These are phyloP conservation scores for Phoma sp. DNA, from an alignment of 2,329 filamentous ascomycete species.

Conservation along the genomic window DNA sequence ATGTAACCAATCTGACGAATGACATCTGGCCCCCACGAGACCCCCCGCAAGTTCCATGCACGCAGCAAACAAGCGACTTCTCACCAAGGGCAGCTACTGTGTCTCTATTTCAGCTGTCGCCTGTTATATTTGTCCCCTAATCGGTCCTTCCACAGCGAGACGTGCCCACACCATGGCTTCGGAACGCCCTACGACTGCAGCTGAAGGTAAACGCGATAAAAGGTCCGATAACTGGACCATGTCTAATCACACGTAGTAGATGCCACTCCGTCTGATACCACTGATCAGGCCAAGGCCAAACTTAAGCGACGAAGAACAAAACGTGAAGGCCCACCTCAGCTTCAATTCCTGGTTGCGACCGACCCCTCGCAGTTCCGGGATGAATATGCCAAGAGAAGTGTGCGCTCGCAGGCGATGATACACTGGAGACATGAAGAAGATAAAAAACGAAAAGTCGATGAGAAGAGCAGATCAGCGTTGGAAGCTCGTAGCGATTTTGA, in stretches of 20 bases:
- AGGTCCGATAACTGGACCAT: not conserved
- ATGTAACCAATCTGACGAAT: slow-evolving; percentile 5
- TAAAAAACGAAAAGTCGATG: slow-evolving; percentile 14
- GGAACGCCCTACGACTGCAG: not conserved
- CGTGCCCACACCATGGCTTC: slow-evolving; percentile 12
- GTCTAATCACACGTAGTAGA: slow-evolving; percentile 6
- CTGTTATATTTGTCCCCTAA: not conserved
- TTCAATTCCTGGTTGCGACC: slow-evolving; percentile 42
- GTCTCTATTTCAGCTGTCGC: slow-evolving; percentile 1
- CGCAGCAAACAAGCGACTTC: slow-evolving; percentile 7
- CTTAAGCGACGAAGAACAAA: slow-evolving; percentile 25
- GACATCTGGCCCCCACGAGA: not conserved
- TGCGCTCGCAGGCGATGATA: slow-evolving; percentile 45
- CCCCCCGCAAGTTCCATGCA: not conserved
- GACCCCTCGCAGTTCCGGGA: slow-evolving; percentile 39
- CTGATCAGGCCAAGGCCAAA: slow-evolving; percentile 7
- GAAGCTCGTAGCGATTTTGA: not conserved
- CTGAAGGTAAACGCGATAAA: slow-evolving; percentile 8
- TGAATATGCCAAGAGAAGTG: slow-evolving; percentile 31
- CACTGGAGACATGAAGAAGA: slow-evolving; percentile 32
- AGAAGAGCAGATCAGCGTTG: not conserved
- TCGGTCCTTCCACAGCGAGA: not conserved
- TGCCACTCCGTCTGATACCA: not conserved
- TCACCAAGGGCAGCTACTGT: not conserved
- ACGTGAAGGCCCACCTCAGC: slow-evolving; percentile 34